Evolutionary conservation across 163 green algal genomes (phyloP).

Genomic region (Chlorella variabilis): DNA sequence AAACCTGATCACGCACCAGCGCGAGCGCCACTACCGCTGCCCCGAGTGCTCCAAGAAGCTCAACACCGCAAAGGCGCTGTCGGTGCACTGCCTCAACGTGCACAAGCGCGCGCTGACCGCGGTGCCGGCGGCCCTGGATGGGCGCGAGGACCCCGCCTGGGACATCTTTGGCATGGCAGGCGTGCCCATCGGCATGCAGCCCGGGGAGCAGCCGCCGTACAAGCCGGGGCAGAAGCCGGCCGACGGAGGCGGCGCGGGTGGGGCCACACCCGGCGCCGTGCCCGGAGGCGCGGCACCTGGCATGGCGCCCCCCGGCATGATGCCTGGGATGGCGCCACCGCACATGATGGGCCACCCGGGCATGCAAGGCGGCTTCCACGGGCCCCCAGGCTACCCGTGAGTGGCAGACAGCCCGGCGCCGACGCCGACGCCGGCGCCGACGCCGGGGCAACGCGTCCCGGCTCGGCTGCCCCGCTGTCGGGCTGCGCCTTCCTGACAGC

Average conservation of each 20-base stretch:
- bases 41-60: conserved; percentile 88
- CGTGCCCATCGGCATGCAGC: conserved; percentile 72
- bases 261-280: not conserved
- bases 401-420: too few species aligned
- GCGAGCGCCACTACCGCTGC: conserved; percentile 79
- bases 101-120: conserved; percentile 69
- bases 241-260: not conserved
- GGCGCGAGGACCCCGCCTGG: conserved; percentile 72
- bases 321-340: too few species aligned
- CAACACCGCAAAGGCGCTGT: conserved; percentile 72
- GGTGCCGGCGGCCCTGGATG: conserved; percentile 78
- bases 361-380: not conserved
- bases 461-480: not conserved
- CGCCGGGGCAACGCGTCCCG: too few species aligned
- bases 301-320: not conserved
- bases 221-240: not conserved
- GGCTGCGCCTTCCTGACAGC: too few species aligned
- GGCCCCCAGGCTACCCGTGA: conserved; percentile 18
- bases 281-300: not conserved
- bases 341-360: conserved; percentile 2
- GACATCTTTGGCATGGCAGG: conserved; percentile 95
- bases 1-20: conserved; percentile 88
- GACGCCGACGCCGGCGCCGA: too few species aligned
- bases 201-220: conserved; percentile 29
- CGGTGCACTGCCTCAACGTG: conserved; percentile 83